Base-by-base conservation (phyloP, 306 rosid species). In the Rosa lucieae region DNA sequence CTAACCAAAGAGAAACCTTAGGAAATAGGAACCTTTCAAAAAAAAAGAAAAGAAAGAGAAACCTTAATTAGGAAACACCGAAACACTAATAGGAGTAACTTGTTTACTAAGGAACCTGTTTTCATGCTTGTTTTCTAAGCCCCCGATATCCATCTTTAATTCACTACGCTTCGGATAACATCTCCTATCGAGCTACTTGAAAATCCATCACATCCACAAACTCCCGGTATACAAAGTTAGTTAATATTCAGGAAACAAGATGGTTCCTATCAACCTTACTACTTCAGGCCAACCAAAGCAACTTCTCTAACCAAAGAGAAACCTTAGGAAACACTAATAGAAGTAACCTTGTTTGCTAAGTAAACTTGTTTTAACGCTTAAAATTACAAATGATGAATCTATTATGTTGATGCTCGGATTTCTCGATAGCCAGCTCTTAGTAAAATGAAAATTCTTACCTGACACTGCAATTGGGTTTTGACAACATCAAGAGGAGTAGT, bases 401-500 rank as follows among this genome's bases (percentile, higher is more conserved):
- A 26, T 26, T 26, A 26, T 26, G 32, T 29, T 29, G 32, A 29
- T 29, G 32, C 10, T 56, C 12, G 9, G 11, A n/a, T 8, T 56
- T n/a, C 26, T 20, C 61, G 2, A 15, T 51, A 15, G 37, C 17
- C 1, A 14, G 3, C 2, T 49, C 55, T 14, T 49, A 0, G 17
- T 52, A 5, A 49, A 51, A 4, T 6, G 20, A 51, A 51, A 13
- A 12, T 26, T 13, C 58, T 78, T 74, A 93, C 98, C 96, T 93
- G 98, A 63, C 98, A 93, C 77, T 91, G 97, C 85, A 93, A 74
- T 75, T 89, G 98, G 68, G 97, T 93, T 81, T 93, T 91, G 42
- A 89, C 97, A 63, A 91, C 97, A 82, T 93, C 98, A 0, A 93
- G 90, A 0, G 98, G 98, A 0, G 98, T 91, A 0, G 97, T 93